These are phyloP conservation scores for Klebsormidium nitens DNA, from an alignment of 139 green algal species.

Conservation along the genomic window DNA sequence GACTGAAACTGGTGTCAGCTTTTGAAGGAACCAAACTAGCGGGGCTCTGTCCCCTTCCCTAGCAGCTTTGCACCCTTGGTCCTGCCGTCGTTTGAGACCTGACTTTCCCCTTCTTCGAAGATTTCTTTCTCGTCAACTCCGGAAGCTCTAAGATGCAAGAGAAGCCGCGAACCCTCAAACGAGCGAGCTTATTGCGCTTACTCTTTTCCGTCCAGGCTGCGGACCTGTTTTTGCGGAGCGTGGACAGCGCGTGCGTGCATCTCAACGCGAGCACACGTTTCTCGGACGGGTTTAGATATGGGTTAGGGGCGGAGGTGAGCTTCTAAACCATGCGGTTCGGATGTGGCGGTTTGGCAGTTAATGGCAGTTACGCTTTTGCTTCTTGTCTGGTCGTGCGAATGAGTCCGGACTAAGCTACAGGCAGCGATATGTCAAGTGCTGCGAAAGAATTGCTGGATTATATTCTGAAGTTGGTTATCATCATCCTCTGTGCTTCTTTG, in stretches of 20 bases:
- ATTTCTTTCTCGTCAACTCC: too few species aligned
- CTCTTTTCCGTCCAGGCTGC: too few species aligned
- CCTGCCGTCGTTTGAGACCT: too few species aligned
- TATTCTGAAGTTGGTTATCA: not conserved
- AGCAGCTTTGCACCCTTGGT: too few species aligned
- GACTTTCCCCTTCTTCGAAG: too few species aligned
- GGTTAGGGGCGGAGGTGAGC: slow-evolving; percentile 78
- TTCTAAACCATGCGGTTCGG: not conserved
- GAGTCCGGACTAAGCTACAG: not conserved
- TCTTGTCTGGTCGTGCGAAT: not conserved
- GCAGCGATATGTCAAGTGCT: not conserved
- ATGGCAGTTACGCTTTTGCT: too few species aligned
- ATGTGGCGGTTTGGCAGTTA: not conserved
- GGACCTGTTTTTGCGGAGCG: slow-evolving; percentile 74
- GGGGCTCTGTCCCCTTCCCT: too few species aligned
- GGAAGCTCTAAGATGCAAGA: too few species aligned
- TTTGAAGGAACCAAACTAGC: too few species aligned
- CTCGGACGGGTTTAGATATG: slow-evolving; percentile 92
- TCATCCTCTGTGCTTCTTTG: not conserved
- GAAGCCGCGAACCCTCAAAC: too few species aligned
- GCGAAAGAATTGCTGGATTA: not conserved
- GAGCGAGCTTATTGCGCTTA: too few species aligned
- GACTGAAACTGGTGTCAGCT: too few species aligned
- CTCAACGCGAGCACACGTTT: slow-evolving; percentile 95
- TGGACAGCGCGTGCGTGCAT: slow-evolving; percentile 91